Conservation (phyloP, 1,284 basidiomycete genomes). For the Golubevia pallescens region DNA sequence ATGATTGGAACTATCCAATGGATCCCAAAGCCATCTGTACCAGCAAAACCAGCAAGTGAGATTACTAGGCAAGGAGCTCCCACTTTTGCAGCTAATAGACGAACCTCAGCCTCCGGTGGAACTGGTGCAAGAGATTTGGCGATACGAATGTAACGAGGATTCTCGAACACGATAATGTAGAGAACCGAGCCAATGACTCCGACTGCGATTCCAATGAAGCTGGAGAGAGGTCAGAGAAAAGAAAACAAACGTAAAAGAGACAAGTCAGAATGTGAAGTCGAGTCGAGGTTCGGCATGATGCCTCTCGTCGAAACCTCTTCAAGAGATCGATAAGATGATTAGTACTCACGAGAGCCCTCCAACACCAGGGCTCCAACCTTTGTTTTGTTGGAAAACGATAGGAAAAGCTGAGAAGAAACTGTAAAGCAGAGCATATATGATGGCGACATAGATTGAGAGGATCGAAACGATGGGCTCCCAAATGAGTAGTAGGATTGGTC, state of each 20-base stretch:
- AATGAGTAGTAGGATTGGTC: constrained; percentile 39
- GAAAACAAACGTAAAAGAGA: neutral
- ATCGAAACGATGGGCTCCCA: constrained; percentile 21
- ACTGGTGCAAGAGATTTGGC: neutral
- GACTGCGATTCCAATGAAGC: constrained; percentile 2
- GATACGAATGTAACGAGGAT: constrained; percentile 6
- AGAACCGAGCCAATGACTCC: neutral
- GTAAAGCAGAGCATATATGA: constrained; percentile 7
- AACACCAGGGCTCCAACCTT: constrained; percentile 9
- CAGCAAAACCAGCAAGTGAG: constrained; percentile 17
- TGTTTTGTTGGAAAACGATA: constrained; percentile 5
- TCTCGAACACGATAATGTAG: constrained; percentile 6
- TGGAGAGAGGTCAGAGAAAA: neutral
- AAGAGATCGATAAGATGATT: too few species aligned
- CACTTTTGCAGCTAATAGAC: constrained; percentile 3
- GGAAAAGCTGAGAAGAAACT: constrained; percentile 7
- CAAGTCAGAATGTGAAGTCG: too few species aligned
- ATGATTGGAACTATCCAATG: constrained; percentile 33
- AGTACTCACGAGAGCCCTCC: constrained; percentile 4
- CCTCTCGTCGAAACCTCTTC: too few species aligned
- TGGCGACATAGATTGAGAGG: constrained; percentile 19
- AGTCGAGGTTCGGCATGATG: too few species aligned
- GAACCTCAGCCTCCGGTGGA: constrained; percentile 4
- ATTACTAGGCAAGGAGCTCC: constrained; percentile 12
- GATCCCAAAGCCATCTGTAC: constrained; percentile 9